Base-by-base conservation (phyloP, 495 filamentous ascomycete genomes). In the Aspergillus sclerotioniger region DNA sequence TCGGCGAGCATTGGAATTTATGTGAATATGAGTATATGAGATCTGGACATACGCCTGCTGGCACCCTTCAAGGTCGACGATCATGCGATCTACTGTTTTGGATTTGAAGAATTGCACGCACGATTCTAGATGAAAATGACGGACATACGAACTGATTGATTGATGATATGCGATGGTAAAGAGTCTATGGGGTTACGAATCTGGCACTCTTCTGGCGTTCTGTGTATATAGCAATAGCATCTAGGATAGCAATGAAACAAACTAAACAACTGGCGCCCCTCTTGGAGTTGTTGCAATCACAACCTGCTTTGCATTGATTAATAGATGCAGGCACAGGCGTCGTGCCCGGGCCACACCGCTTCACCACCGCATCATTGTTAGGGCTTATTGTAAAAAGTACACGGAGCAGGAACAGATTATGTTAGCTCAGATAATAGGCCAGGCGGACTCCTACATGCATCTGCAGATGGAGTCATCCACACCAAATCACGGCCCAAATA, bases 21-120 rank as follows among this genome's bases (percentile, higher is more conserved):
- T 58, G 10, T 60, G 21, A 33, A 53, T 53, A 49, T 20, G 41
- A 20, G 21, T 20, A 48, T 50, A 55, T 55, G 51, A 29, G 51
- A 25, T 60, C 51, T 45, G 58, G 48, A 46, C 17, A 56, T 51
- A 47, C 28, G 47, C 28, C 16, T 29, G 20, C 20, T 32, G 47
- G 15, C 10, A 32, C n/a, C 33, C 33, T 25, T 25, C 5, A 5
- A 25, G 25, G 25, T 25, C 5, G 5, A 25, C 17, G 7, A 49
- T 29, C 2, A 10, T 6, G 25, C 15, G 46, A n/a, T 31, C 46
- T 5, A 15, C 25, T 2, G 1, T 29, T 32, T 17, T 9, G 12
- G 20, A 8, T 12, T n/a, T 2, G 31, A n/a, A 50, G 5, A 13
- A 1, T 41, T 31, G 31, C 16, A 28, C 28, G 2, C 47, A 16